Base-by-base conservation (phyloP, 75 land plant genomes). In the Isoetes taiwanensis region DNA sequence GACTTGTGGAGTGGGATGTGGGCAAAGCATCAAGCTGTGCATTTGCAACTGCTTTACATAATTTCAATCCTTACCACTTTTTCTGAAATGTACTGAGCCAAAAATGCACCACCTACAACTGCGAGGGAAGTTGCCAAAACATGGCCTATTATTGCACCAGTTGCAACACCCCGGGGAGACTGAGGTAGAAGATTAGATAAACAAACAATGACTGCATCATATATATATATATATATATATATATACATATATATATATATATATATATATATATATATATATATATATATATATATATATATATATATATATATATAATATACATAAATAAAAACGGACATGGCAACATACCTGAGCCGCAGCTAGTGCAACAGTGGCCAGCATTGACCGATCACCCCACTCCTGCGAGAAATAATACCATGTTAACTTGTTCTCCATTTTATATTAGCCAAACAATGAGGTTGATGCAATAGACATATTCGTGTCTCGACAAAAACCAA, bases 351-450 rank as follows among this genome's bases (percentile, higher is more conserved):
- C 98, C 82, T 93, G 95, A 37, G 99, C 96, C 57, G 90, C 99
- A 63, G 86, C 99, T 30, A 94, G 72, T 29, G 99, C 99, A 40
- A 94, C 82, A 26, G 99, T 94, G 28, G 99, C 99, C 38, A 94
- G 80, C 99, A 94, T 94, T 30, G 99, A 94, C 32, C 99, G 85
- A 52, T 94, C 99, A 26, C 99, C 99, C 99, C 99, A 94, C 78
- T 94, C 99, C 98, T 93, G 69, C 12, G 61, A 24, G 27, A 58
- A 39, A 16, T 37, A 56, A n/a, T 16, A 56, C 21, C 26, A 38
- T 56, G 6, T 11, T 32, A 37, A n/a, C 1, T 14, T 37, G 2
- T n/a, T 20, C 28, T 17, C n/a, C 10, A 34, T 33, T 54, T 23
- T 24, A 0, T 20, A 31, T 11, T 29, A 54, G 33, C 30, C n/a